Base-by-base conservation (phyloP, 441 rosid species). In the Bruguiera hainesii region DNA sequence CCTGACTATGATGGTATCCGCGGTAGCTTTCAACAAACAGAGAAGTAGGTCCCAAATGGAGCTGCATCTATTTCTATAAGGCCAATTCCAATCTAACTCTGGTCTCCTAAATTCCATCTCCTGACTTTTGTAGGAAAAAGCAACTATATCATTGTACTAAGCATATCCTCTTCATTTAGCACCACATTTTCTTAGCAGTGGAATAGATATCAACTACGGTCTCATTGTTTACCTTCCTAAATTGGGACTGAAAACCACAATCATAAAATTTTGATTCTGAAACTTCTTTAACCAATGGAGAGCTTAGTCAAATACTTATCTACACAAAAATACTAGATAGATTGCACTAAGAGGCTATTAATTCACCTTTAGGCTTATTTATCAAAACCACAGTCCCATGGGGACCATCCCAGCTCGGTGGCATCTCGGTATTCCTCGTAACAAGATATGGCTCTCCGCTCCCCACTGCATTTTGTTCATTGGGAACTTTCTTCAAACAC, bases 331-430 rank as follows among this genome's bases (percentile, higher is more conserved):
- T 10, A 31, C 4, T 11, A 16, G 15, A 28, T 28, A 50, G 59
- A 69, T n/a, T 59, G 15, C 49, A 51, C 1, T 31, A 77, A 19
- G 4, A 6, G 13, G 50, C 35, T 35, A 64, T 56, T 11, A 33
- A 60, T 81, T 79, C 56, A 85, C 97, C 98, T 87, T 87, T 92
- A 49, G 99, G 98, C 83, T 95, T 92, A 73, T 90, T 92, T 48
- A 95, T 85, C 86, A 92, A 86, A 70, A 90, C 82, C 48, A 94
- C 89, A 0, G 97, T 89, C 64, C 97, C 98, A 55, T 82, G 55
- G 53, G 92, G 91, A 71, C 84, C 88, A 77, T 92, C 96, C 99
- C 99, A 95, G 48, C 73, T 76, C 9, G 96, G 81, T 69, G 99
- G 99, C 73, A 95, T 96, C 71, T 83, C 92, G 29, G 86, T 83